phyloP scores from a whole-genome alignment of 1,139 yeast species.

The Pichia kudriavzevii region DNA sequence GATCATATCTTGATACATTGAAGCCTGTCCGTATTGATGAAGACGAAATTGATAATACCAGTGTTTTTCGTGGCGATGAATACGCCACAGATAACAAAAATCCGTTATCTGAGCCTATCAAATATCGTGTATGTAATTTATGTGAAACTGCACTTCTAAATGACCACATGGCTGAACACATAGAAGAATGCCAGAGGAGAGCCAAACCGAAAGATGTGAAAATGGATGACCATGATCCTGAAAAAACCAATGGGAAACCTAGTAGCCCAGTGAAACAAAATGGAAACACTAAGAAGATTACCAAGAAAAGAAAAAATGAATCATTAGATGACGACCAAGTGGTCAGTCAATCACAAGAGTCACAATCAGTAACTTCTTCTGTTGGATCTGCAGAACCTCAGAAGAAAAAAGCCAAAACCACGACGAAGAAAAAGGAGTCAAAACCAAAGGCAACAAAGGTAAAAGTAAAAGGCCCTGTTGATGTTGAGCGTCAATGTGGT shows the following conservation, averaged over 20 bases:
- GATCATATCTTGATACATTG: conserved; percentile 45
- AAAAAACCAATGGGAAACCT: neutral
- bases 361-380: neutral
- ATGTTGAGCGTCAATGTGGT: conserved; percentile 95
- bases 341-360: neutral
- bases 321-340: neutral
- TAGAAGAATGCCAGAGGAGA: conserved; percentile 38
- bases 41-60: neutral
- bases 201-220: conserved; percentile 39
- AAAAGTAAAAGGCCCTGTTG: conserved; percentile 75
- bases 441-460: conserved; percentile 32
- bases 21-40: conserved; percentile 21
- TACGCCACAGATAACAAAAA: conserved; percentile 25
- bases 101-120: conserved; percentile 38
- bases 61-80: neutral
- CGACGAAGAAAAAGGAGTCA: conserved; percentile 31
- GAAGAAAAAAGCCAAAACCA: conserved; percentile 25
- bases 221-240: conserved; percentile 24
- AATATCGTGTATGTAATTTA: conserved; percentile 56
- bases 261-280: conserved; percentile 5
- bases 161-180: conserved; percentile 39
- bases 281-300: conserved; percentile 19
- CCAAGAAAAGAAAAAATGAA: conserved; percentile 10
- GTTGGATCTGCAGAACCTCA: conserved; percentile 13
- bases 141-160: conserved; percentile 61